A percentile compares a stretch with the other conserved stretches of the same genome.
Evolutionary conservation across 2,329 filamentous ascomycete species (phyloP).

Genomic region (Fusarium nisikadoi): DNA sequence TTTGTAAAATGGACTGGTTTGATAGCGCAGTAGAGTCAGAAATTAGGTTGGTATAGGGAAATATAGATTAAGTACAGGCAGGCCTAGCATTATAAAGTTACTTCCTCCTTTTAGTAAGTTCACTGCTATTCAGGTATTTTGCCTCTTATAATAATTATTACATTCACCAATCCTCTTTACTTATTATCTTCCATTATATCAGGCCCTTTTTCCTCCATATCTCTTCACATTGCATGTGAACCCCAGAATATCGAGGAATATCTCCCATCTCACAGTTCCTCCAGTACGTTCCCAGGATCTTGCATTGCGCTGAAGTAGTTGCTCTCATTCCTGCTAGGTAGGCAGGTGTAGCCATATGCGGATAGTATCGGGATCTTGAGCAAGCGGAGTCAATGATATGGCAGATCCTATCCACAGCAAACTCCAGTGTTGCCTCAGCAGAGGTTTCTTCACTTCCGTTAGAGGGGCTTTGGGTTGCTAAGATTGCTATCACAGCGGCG

Average conservation of each 20-base stretch:
- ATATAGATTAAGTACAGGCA: rapidly evolving
- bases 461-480: conserved; percentile 8
- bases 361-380: conserved; percentile 51
- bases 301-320: conserved; percentile 47
- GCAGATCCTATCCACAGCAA: conserved; percentile 51
- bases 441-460: background rate
- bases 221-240: conserved; percentile 47
- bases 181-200: too few species aligned
- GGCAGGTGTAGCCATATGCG: conserved; percentile 52
- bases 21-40: background rate
- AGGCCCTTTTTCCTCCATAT: conserved; percentile 46
- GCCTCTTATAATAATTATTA: rapidly evolving
- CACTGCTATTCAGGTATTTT: rapidly evolving
- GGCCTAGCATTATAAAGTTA: too few species aligned
- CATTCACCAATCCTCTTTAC: too few species aligned
- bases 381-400: conserved; percentile 46
- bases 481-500: conserved; percentile 49
- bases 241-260: conserved; percentile 50
- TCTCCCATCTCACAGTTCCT: conserved; percentile 50
- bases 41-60: background rate
- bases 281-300: conserved; percentile 52
- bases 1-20: conserved; percentile 2
- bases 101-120: rapidly evolving
- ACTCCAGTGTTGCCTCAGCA: conserved; percentile 35
- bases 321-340: conserved; percentile 53